These are phyloP conservation scores for Entomortierella chlamydospora DNA, from an alignment of 192 early-diverging fungal species.

Conservation along the genomic window DNA sequence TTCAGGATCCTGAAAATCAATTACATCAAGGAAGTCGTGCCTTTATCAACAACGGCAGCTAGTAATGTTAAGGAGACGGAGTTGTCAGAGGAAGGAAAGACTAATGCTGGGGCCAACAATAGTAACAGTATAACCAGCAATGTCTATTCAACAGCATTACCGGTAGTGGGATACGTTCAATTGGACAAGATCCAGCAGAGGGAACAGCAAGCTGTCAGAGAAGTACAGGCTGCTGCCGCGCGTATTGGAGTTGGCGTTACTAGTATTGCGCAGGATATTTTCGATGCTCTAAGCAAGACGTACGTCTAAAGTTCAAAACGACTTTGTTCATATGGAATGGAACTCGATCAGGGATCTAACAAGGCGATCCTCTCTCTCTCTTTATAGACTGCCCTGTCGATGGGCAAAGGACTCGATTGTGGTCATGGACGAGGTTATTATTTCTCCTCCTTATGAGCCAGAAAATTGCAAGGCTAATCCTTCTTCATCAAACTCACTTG, in stretches of 20 bases:
- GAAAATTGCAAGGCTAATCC: constrained; percentile 74
- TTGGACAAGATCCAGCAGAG: constrained; percentile 64
- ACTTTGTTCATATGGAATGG: too few relatives aligned
- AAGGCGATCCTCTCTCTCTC: neutral
- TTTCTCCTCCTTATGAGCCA: constrained; percentile 78
- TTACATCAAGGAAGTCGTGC: constrained; percentile 67
- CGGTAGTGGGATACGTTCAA: constrained; percentile 58
- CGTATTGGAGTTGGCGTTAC: constrained; percentile 86
- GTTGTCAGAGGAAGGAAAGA: neutral
- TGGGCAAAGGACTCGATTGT: constrained; percentile 81
- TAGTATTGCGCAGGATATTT: constrained; percentile 78
- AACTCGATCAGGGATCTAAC: neutral
- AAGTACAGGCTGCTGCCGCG: constrained; percentile 57
- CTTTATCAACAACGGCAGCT: constrained; percentile 5
- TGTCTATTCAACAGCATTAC: constrained; percentile 52
- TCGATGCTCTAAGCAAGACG: constrained; percentile 85
- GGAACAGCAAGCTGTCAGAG: constrained; percentile 64
- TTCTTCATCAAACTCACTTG: constrained; percentile 66
- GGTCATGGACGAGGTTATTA: constrained; percentile 84
- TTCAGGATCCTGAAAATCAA: constrained; percentile 71
- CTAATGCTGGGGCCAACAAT: too few relatives aligned
- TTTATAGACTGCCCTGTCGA: constrained; percentile 75
- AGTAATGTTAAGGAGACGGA: neutral
- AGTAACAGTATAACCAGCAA: constrained; percentile 11
- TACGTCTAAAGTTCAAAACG: constrained; percentile 42